Percentiles rank a stretch among this genome's conserved stretches.
Evolutionary conservation across 2,329 filamentous ascomycete species (phyloP).

Genomic region (Thelonectria discophora): DNA sequence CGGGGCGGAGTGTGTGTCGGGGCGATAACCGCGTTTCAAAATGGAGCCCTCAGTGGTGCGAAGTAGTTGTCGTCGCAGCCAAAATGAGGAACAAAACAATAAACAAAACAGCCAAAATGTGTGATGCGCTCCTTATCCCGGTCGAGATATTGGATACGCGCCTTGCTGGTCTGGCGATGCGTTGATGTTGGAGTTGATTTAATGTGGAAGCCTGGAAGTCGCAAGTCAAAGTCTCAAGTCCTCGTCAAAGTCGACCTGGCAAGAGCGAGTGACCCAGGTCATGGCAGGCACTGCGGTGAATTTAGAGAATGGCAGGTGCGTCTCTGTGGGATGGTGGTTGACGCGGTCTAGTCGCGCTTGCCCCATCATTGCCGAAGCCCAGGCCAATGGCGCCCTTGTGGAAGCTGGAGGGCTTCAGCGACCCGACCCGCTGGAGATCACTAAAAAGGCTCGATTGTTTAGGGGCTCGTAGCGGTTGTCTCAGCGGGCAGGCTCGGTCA

Average conservation of each 20-base stretch:
- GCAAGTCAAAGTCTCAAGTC: conserved; percentile 6
- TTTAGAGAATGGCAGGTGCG: conserved; percentile 7
- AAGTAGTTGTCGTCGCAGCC: background rate
- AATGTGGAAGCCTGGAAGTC: conserved; percentile 16
- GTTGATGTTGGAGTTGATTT: conserved; percentile 12
- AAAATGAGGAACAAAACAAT: background rate
- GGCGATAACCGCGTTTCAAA: conserved; percentile 15
- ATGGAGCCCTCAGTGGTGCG: background rate
- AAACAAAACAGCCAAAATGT: background rate
- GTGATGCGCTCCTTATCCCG: background rate
- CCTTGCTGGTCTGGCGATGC: background rate
- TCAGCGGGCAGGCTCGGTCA: background rate
- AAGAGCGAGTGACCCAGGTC: conserved; percentile 4
- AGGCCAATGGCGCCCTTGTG: conserved; percentile 11
- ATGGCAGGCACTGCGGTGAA: conserved; percentile 10
- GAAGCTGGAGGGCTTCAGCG: background rate
- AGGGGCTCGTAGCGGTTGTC: conserved; percentile 1
- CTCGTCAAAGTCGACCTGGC: conserved; percentile 1
- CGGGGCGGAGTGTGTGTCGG: conserved; percentile 18
- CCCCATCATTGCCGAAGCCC: conserved; percentile 5
- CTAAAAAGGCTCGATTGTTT: conserved; percentile 2
- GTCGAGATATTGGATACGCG: background rate
- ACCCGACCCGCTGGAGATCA: conserved; percentile 16
- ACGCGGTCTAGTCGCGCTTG: conserved; percentile 46
- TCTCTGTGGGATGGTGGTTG: conserved; percentile 32